Conservation (phyloP, 495 filamentous ascomycete genomes). For the Xylaria castorea region DNA sequence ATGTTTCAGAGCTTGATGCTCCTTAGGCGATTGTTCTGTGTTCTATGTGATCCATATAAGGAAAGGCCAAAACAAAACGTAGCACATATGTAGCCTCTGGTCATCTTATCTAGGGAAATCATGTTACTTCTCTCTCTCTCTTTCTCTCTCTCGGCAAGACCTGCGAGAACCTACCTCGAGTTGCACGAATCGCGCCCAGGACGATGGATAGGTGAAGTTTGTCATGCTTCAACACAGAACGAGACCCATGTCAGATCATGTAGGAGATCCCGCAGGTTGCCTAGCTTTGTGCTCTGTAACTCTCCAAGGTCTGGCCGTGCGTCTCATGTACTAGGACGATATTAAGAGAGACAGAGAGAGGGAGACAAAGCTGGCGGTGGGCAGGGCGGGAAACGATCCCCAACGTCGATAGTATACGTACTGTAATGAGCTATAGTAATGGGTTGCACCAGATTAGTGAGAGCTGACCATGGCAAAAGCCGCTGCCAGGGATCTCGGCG, state of each 20-base stretch:
- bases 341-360: background rate
- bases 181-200: conserved; percentile 1
- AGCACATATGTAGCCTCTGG: background rate
- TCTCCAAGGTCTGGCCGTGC: background rate
- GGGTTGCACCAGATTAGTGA: conserved; percentile 20
- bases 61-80: conserved; percentile 3
- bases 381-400: background rate
- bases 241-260: conserved; percentile 25
- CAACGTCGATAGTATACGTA: conserved; percentile 14
- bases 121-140: background rate
- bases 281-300: conserved; percentile 2
- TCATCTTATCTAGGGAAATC: background rate
- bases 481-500: conserved; percentile 26
- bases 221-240: conserved; percentile 9
- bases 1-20: conserved; percentile 7
- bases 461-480: conserved; percentile 11
- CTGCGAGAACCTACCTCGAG: conserved; percentile 4
- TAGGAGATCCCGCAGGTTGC: conserved; percentile 18
- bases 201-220: conserved; percentile 15
- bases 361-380: background rate
- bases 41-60: background rate
- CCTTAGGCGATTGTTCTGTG: conserved; percentile 6
- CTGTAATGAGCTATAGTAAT: conserved; percentile 24
- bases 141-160: conserved; percentile 14
- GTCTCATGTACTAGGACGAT: background rate